Percentiles rank a stretch among this genome's conserved stretches.
phyloP scores from a whole-genome alignment of 768 basidiomycete species.

The Clitopilus hobsonii region DNA sequence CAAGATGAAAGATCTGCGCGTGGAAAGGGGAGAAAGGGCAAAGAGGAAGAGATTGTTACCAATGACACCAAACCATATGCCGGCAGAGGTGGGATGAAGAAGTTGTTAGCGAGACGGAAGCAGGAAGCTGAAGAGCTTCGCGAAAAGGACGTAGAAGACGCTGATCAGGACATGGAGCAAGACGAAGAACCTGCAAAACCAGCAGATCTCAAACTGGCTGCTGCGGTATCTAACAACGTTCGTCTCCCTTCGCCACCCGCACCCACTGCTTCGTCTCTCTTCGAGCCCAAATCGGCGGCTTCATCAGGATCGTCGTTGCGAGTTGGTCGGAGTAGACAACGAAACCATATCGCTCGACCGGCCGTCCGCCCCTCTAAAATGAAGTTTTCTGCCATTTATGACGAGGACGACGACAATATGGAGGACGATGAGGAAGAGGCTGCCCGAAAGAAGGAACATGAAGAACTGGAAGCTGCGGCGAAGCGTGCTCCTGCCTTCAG shows the following conservation, averaged over 20 bases:
- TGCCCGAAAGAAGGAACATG: constrained; percentile 34
- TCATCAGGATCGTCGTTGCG: constrained; percentile 38
- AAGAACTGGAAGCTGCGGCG: constrained; percentile 49
- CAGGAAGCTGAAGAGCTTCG: constrained; percentile 42
- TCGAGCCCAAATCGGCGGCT: constrained; percentile 19
- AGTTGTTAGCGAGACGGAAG: constrained; percentile 59
- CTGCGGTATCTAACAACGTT: constrained; percentile 9
- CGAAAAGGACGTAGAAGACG: constrained; percentile 20
- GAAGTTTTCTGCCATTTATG: constrained; percentile 67
- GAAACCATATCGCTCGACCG: constrained; percentile 61
- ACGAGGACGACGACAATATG: constrained; percentile 44
- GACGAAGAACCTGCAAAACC: constrained; percentile 13
- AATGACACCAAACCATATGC: constrained; percentile 74
- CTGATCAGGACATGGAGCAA: constrained; percentile 25
- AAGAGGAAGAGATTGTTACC: constrained; percentile 33
- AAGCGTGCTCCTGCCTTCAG: constrained; percentile 54
- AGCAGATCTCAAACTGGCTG: constrained; percentile 10
- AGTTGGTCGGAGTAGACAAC: constrained; percentile 61
- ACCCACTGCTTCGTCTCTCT: constrained; percentile 26
- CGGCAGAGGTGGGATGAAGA: constrained; percentile 76
- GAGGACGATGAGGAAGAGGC: constrained; percentile 26
- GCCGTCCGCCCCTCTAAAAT: constrained; percentile 35
- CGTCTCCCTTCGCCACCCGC: constrained; percentile 15
- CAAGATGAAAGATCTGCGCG: constrained; percentile 49
- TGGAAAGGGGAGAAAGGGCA: constrained; percentile 38